Percentiles rank a stretch among this genome's conserved stretches.
Evolutionary conservation across 257 asterid species (phyloP).

Genomic region (Solanum infundibuliforme): DNA sequence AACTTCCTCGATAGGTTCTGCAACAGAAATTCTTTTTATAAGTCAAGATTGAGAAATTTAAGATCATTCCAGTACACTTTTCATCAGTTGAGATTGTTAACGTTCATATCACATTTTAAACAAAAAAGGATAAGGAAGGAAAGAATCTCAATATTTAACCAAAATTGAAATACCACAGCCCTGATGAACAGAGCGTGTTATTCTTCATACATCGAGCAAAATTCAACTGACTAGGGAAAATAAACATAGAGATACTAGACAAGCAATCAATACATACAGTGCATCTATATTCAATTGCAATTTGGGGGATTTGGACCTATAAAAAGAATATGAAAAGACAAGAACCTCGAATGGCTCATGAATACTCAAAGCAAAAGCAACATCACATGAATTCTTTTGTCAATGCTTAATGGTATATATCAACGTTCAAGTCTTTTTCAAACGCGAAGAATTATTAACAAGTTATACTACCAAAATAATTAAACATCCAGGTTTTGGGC

Average conservation of each 20-base stretch:
- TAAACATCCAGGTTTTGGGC: not conserved
- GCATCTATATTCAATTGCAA: not conserved
- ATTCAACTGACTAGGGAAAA: not conserved
- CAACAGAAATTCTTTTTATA: constrained; percentile 5
- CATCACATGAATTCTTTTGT: not conserved
- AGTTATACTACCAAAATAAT: not conserved
- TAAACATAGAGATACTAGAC: not conserved
- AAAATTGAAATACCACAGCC: not conserved
- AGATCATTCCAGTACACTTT: not conserved
- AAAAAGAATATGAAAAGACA: not conserved
- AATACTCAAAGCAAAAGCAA: not conserved
- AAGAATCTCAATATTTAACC: not conserved
- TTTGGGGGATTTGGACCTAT: not conserved
- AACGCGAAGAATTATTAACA: not conserved
- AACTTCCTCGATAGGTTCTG: constrained; percentile 31
- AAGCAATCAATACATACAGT: not conserved
- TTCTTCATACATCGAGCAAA: not conserved
- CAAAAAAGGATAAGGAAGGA: not conserved
- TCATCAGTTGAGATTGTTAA: not conserved
- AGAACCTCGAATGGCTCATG: not conserved
- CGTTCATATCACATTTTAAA: not conserved
- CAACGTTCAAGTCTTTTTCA: not conserved
- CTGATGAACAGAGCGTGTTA: not conserved
- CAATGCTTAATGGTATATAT: not conserved
- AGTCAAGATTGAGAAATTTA: not conserved